A percentile compares a stretch with the other conserved stretches of the same genome.
Conservation (phyloP, 805 yeast species). For the Danielia oregonensis region DNA sequence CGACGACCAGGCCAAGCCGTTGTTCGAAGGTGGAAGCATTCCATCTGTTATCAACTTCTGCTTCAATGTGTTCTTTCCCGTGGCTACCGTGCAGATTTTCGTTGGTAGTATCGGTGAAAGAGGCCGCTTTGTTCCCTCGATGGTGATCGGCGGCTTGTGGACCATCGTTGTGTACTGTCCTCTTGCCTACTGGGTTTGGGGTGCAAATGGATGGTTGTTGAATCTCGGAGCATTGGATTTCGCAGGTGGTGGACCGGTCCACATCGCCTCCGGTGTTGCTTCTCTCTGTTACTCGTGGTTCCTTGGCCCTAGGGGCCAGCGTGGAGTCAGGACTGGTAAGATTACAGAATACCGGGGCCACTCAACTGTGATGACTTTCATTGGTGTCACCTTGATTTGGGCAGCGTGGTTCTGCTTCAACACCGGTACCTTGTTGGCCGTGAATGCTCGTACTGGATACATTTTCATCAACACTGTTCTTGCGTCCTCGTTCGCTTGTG, state of each 20-base stretch:
- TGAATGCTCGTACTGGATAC: slow-evolving; percentile 42
- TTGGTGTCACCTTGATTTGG: slow-evolving; percentile 46
- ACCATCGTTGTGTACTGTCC: slow-evolving; percentile 44
- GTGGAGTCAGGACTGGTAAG: slow-evolving; percentile 23
- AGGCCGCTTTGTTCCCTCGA: slow-evolving; percentile 38
- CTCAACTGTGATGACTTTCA: slow-evolving; percentile 33
- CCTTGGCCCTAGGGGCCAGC: slow-evolving; percentile 37
- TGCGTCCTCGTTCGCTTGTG: slow-evolving; percentile 47
- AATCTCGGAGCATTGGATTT: slow-evolving; percentile 44
- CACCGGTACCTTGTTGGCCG: slow-evolving; percentile 41
- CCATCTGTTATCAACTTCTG: slow-evolving; percentile 45
- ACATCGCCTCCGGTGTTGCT: slow-evolving; percentile 42
- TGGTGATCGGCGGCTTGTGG: slow-evolving; percentile 39
- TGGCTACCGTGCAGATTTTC: slow-evolving; percentile 48
- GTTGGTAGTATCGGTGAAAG: slow-evolving; percentile 43
- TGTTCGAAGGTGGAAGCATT: slow-evolving; percentile 42
- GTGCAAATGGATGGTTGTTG: slow-evolving; percentile 41
- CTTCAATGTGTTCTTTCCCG: slow-evolving; percentile 43
- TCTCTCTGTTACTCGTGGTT: slow-evolving; percentile 41
- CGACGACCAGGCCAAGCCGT: slow-evolving; percentile 36
- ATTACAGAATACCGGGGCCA: slow-evolving; percentile 26
- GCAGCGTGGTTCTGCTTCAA: slow-evolving; percentile 50
- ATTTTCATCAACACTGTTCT: slow-evolving; percentile 48
- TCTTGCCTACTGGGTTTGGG: slow-evolving; percentile 47
- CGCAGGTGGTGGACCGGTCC: slow-evolving; percentile 51